A percentile compares a stretch with the other conserved stretches of the same genome.
These are phyloP conservation scores for Diaporthe helianthi DNA, from an alignment of 2,329 filamentous ascomycete genomes.

Conservation along the genomic window DNA sequence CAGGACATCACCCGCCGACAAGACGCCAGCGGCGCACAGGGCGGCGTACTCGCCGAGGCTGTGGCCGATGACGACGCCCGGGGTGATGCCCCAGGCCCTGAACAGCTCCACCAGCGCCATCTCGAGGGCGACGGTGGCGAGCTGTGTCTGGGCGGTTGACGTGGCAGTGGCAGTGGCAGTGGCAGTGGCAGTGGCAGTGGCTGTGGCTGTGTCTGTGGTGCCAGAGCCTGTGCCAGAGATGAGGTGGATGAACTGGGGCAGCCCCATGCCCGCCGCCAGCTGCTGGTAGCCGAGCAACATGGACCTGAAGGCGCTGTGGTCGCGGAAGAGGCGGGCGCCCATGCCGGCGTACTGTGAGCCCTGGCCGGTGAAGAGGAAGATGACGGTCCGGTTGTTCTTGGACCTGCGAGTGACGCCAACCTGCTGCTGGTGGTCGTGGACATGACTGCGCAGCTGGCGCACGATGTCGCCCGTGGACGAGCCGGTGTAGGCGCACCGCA, in stretches of 20 bases:
- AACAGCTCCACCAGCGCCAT: neutral
- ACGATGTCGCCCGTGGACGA: neutral
- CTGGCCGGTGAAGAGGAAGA: constrained; percentile 40
- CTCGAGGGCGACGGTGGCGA: constrained; percentile 51
- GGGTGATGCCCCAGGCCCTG: neutral
- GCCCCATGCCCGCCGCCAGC: constrained; percentile 30
- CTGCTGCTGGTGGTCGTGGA: neutral
- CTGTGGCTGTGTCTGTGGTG: too few species aligned
- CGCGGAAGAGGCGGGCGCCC: constrained; percentile 30
- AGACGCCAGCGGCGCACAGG: constrained; percentile 73
- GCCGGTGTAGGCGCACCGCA: neutral
- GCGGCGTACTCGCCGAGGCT: too few species aligned
- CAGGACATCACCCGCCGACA: constrained; percentile 74
- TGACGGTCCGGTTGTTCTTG: neutral
- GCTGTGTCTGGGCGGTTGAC: neutral
- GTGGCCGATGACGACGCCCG: neutral
- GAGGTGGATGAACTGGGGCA: neutral
- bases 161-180: too few species aligned
- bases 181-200: too few species aligned
- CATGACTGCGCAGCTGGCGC: neutral
- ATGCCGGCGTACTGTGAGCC: constrained; percentile 36
- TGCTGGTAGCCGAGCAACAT: neutral
- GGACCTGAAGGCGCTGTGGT: constrained; percentile 31
- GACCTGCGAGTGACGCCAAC: neutral
- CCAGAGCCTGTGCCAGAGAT: neutral